Base-by-base conservation (phyloP, 2,329 filamentous ascomycete genomes). In the Neophaeococcomyces aloes region DNA sequence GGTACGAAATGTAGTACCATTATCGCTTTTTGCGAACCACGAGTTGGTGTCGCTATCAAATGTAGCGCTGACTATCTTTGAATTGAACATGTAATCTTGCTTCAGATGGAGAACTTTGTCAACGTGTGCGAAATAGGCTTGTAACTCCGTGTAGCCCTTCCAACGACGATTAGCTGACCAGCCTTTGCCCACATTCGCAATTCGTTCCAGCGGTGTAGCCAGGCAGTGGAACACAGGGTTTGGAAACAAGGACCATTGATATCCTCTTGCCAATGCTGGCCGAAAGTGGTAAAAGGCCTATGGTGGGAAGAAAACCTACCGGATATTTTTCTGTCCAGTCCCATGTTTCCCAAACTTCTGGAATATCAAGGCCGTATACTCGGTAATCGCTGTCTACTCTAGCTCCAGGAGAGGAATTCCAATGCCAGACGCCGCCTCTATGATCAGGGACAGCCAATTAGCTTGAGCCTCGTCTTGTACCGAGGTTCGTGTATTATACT, bases 381-480 rank as follows among this genome's bases (percentile, higher is more conserved):
- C 72, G 71, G 1, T 73, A 62, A 37, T 73, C 66, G 0, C 67
- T 71, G 58, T 79, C 76, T 2, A 76, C 71, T 0, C 63, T 59
- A 1, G 71, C 67, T 0, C 72, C 74, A 0, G 71, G 50, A 32
- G 23, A 29, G 23, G 18, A 18, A 30, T 32, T 10, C 40, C 35
- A 17, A 21, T 15, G 19, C 34, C 29, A 17, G 17, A 33, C 13
- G 11, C 18, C 27, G n/a, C n/a, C n/a, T n/a, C n/a, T n/a, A n/a
- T 29, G 34, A 18, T 13, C 17, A 27, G 14, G 10, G 74, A 49
- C 75, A 77, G 52, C 65, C 65, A 56, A 75, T 76, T 57, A 45
- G 59, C 57, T 61, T 61, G 63, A 10, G 60, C 56, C 8, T 61
- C 61, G 7, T 46, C 48, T 0, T n/a, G n/a, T n/a, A n/a, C n/a